Conservation (phyloP, 371 early-diverging fungal species). For the Basidiobolus heterosporus region DNA sequence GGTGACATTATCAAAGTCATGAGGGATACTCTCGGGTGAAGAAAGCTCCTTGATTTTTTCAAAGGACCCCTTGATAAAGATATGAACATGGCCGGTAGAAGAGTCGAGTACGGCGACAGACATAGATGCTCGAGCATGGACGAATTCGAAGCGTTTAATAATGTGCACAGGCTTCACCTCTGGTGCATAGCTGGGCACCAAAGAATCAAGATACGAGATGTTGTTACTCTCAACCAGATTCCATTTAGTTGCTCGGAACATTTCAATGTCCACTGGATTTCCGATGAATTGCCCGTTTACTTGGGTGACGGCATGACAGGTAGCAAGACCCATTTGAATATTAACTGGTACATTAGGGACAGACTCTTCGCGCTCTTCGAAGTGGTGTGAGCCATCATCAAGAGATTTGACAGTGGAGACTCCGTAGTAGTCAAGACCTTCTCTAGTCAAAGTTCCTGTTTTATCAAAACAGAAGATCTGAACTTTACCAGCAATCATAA, state of each 20-base stretch:
- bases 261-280: slow-evolving; percentile 86
- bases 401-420: neutral
- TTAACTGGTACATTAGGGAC: neutral
- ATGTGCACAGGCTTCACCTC: slow-evolving; percentile 20
- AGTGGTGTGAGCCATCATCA: neutral
- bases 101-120: slow-evolving; percentile 51
- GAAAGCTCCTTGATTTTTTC: slow-evolving; percentile 51
- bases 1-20: slow-evolving; percentile 35
- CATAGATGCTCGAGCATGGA: slow-evolving; percentile 72
- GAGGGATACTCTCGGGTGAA: slow-evolving; percentile 30
- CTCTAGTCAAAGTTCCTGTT: slow-evolving; percentile 60
- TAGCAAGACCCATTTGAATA: slow-evolving; percentile 19
- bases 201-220: slow-evolving; percentile 21
- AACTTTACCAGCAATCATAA: slow-evolving; percentile 40
- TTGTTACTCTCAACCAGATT: neutral
- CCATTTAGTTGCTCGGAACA: slow-evolving; percentile 62
- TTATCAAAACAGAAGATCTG: slow-evolving; percentile 89
- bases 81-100: slow-evolving; percentile 30
- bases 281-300: slow-evolving; percentile 60
- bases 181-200: slow-evolving; percentile 14
- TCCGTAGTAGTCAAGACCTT: slow-evolving; percentile 6
- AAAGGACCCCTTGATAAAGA: slow-evolving; percentile 71
- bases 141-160: slow-evolving; percentile 72
- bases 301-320: slow-evolving; percentile 65
- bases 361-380: neutral